Conservation (phyloP, 345 rosid species). For the Arabidopsis suecica region DNA sequence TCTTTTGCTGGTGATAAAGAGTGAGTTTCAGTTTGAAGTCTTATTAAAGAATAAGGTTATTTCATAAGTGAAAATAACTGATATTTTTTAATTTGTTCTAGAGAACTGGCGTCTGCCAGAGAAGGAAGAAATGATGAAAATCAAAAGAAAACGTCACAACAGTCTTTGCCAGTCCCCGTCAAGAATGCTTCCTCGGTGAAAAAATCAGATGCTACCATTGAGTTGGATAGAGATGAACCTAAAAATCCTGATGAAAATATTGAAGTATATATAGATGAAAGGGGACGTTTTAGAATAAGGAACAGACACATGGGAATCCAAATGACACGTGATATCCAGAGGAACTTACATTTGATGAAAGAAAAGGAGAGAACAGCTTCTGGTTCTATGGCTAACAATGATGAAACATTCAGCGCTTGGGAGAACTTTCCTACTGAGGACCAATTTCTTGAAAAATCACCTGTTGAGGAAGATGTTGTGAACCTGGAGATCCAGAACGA, state of each 20-base stretch:
- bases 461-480: conserved; percentile 41
- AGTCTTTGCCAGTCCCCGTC: conserved; percentile 46
- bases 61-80: conserved; percentile 12
- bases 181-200: conserved; percentile 40
- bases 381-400: conserved; percentile 41
- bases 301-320: conserved; percentile 90
- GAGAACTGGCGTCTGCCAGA: conserved; percentile 66
- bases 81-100: conserved; percentile 43
- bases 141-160: conserved; percentile 44
- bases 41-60: conserved; percentile 12
- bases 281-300: conserved; percentile 73
- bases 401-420: conserved; percentile 35
- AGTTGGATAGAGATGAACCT: conserved; percentile 49
- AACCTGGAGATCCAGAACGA: conserved; percentile 47
- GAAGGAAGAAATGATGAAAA: conserved; percentile 52
- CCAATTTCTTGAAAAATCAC: conserved; percentile 46
- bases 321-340: conserved; percentile 95
- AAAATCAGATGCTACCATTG: conserved; percentile 51
- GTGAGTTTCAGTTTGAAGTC: conserved; percentile 53
- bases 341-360: conserved; percentile 93
- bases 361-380: conserved; percentile 59
- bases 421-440: conserved; percentile 47
- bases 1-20: conserved; percentile 88
- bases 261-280: conserved; percentile 83
- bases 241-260: conserved; percentile 61